Evolutionary conservation across 2,329 filamentous ascomycete species (phyloP).

Genomic region (Lasiodiplodia sp.): DNA sequence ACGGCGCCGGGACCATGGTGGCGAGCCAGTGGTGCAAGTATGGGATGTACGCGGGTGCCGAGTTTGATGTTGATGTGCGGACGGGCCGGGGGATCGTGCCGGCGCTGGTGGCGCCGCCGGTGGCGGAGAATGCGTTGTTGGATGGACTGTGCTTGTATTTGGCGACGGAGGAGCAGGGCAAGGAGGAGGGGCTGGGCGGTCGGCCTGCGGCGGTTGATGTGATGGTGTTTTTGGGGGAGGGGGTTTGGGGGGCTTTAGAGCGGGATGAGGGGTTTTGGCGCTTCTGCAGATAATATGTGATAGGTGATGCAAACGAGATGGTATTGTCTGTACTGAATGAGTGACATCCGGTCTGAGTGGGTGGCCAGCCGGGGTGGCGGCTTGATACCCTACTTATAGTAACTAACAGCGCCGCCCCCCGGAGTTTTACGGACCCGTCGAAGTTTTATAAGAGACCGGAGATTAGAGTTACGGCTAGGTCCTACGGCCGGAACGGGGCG

Average conservation of each 20-base stretch:
- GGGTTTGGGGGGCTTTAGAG: not conserved
- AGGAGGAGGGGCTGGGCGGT: too few species aligned
- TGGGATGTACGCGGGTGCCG: not conserved
- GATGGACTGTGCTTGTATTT: constrained; percentile 4
- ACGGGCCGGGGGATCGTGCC: not conserved
- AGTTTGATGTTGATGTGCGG: not conserved
- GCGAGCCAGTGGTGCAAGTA: constrained; percentile 11
- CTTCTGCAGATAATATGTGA: too few species aligned
- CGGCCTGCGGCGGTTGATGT: not conserved
- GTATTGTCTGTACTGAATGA: too few species aligned
- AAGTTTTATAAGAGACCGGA: too few species aligned
- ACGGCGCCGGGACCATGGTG: not conserved
- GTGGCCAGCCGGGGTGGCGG: too few species aligned
- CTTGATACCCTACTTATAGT: too few species aligned
- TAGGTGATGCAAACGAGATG: too few species aligned
- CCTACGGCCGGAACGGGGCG: too few species aligned
- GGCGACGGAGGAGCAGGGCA: not conserved
- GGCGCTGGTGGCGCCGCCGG: constrained; percentile 1
- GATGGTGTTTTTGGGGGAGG: not conserved
- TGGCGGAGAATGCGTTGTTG: not conserved
- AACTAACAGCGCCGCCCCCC: too few species aligned
- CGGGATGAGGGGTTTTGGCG: not conserved
- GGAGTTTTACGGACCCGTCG: too few species aligned
- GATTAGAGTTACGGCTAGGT: too few species aligned
- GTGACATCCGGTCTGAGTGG: too few species aligned